Percentiles rank a stretch among this genome's conserved stretches.
Conservation (phyloP, 2,329 filamentous ascomycete genomes). For the Hypoxylon sp. region DNA sequence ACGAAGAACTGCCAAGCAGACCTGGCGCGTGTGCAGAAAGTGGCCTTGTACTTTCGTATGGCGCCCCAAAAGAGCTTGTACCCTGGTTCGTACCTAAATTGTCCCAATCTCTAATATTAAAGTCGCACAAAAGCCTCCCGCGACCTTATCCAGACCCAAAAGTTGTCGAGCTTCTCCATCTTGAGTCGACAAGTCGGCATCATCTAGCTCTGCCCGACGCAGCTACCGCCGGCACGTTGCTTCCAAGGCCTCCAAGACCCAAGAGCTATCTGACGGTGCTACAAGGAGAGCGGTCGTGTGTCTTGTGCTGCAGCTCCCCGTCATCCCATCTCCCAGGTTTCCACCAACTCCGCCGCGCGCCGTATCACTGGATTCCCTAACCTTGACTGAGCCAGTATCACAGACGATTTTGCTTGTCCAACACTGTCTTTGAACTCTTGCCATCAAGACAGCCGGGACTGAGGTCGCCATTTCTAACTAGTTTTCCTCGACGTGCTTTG, state of each 20-base stretch:
- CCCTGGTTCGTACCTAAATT: constrained; percentile 54
- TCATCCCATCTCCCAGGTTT: constrained; percentile 59
- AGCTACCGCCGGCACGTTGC: constrained; percentile 51
- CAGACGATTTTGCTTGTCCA: constrained; percentile 67
- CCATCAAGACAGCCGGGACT: constrained; percentile 44
- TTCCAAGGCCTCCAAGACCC: constrained; percentile 50
- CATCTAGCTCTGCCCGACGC: constrained; percentile 51
- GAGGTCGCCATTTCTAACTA: constrained; percentile 43
- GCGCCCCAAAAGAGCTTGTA: constrained; percentile 49
- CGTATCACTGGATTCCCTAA: constrained; percentile 64
- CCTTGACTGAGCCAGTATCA: constrained; percentile 65
- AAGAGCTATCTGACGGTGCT: constrained; percentile 51
- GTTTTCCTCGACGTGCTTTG: constrained; percentile 38
- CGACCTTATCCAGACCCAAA: constrained; percentile 53
- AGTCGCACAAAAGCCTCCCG: constrained; percentile 57
- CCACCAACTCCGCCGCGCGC: constrained; percentile 65
- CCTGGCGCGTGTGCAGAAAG: constrained; percentile 53
- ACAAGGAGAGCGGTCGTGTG: constrained; percentile 54
- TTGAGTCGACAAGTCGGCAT: constrained; percentile 51
- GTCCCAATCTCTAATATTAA: constrained; percentile 57
- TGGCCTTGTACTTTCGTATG: constrained; percentile 50
- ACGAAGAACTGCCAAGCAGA: constrained; percentile 54
- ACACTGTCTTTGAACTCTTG: constrained; percentile 59
- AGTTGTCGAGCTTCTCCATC: constrained; percentile 52
- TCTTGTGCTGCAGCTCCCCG: constrained; percentile 63